phyloP scores from a whole-genome alignment of 2,329 filamentous ascomycete species.

The Coniochaeta ligniaria region DNA sequence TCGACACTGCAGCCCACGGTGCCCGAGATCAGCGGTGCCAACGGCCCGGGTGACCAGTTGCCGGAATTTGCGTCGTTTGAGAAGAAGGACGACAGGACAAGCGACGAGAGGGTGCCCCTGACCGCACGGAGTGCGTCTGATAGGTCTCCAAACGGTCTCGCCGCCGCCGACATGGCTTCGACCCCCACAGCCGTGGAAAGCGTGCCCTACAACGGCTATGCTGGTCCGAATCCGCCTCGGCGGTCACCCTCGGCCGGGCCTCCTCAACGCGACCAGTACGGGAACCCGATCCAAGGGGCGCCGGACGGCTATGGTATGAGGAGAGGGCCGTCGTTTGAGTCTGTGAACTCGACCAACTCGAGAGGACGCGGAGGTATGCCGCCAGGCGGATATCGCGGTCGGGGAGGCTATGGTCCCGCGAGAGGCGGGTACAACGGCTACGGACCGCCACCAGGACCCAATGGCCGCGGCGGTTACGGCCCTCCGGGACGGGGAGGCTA shows the following conservation, averaged over 20 bases:
- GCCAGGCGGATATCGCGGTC: conserved; percentile 38
- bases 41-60: conserved; percentile 38
- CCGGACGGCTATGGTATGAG: conserved; percentile 39
- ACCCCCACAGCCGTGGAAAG: conserved; percentile 14
- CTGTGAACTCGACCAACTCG: conserved; percentile 39
- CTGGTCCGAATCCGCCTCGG: conserved; percentile 28
- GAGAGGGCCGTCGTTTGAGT: conserved; percentile 38
- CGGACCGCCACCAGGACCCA: conserved; percentile 24
- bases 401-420: conserved; percentile 41
- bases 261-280: conserved; percentile 51
- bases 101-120: conserved; percentile 65
- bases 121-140: conserved; percentile 60
- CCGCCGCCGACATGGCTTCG: conserved; percentile 29
- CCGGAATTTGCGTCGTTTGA: conserved; percentile 60
- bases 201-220: conserved; percentile 22
- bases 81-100: conserved; percentile 49
- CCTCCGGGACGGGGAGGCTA: conserved; percentile 23
- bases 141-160: conserved; percentile 39
- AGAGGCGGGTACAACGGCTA: conserved; percentile 31
- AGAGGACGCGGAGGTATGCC: conserved; percentile 43
- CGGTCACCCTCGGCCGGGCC: conserved; percentile 19
- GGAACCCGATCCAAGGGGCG: conserved; percentile 43
- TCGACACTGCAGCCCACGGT: conserved; percentile 48
- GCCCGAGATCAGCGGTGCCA: conserved; percentile 48
- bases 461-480: conserved; percentile 24